These are phyloP conservation scores for Sugiyamaella sp. DNA, from an alignment of 1,139 yeast genomes.

Conservation along the genomic window DNA sequence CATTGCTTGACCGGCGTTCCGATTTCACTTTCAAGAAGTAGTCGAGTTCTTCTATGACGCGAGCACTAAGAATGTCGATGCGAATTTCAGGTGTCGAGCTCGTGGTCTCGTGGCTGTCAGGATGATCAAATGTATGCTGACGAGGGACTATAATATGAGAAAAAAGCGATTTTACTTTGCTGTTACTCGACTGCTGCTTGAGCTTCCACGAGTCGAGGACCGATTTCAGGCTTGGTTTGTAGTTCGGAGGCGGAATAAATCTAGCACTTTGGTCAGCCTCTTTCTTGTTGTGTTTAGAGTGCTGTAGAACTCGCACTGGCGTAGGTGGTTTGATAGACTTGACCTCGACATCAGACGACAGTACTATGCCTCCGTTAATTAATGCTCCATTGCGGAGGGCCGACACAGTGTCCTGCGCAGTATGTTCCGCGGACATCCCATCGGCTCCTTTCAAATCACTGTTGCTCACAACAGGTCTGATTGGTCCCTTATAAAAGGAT, in stretches of 20 bases:
- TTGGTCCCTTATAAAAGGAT: constrained; percentile 37
- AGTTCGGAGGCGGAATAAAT: neutral
- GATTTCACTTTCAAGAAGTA: constrained; percentile 30
- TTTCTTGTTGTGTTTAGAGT: neutral
- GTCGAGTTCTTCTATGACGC: constrained; percentile 74
- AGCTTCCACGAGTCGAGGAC: constrained; percentile 19
- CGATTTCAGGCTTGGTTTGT: constrained; percentile 9
- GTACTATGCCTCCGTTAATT: constrained; percentile 39
- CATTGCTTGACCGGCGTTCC: constrained; percentile 2
- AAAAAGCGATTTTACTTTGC: constrained; percentile 5
- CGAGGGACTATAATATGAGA: constrained; percentile 9
- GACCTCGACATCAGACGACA: constrained; percentile 39
- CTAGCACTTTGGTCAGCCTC: neutral
- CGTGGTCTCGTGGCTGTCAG: neutral
- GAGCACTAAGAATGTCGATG: constrained; percentile 70
- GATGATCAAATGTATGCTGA: neutral
- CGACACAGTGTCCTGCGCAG: neutral
- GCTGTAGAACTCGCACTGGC: constrained; percentile 20
- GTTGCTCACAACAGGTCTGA: constrained; percentile 34
- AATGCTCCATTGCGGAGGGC: constrained; percentile 30
- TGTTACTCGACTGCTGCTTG: neutral
- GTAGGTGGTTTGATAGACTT: constrained; percentile 31
- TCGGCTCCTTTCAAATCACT: constrained; percentile 20
- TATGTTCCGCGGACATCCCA: neutral
- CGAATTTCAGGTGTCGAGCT: constrained; percentile 4